A percentile compares a stretch with the other conserved stretches of the same genome.
Evolutionary conservation across 2,329 filamentous ascomycete genomes (phyloP).

Genomic region (Zasmidium cellare): DNA sequence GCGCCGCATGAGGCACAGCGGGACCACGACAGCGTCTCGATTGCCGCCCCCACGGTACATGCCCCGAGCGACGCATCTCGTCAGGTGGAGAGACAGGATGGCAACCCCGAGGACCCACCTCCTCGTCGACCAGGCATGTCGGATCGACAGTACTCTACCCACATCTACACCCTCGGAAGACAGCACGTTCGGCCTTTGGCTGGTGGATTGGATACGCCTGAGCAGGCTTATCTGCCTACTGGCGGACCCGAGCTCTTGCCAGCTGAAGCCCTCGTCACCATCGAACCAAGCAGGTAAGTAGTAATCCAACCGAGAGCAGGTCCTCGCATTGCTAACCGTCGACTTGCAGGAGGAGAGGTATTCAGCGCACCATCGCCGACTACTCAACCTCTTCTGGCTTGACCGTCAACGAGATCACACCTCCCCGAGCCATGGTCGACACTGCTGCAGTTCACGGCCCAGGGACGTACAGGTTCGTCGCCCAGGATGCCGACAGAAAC

Average conservation of each 20-base stretch:
- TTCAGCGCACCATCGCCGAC: background rate
- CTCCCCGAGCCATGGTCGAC: conserved; percentile 2
- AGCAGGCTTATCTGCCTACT: background rate
- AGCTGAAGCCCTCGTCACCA: background rate
- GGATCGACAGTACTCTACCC: background rate
- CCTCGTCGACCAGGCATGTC: background rate
- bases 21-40: background rate
- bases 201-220: background rate
- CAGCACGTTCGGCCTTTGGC: background rate
- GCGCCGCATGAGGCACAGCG: background rate
- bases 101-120: background rate
- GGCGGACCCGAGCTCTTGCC: background rate
- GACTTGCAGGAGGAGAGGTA: background rate
- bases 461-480: conserved; percentile 6
- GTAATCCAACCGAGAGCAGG: background rate
- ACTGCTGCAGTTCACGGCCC: conserved; percentile 6
- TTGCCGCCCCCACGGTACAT: background rate
- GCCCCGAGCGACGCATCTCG: background rate
- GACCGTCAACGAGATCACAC: conserved; percentile 6
- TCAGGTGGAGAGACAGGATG: background rate
- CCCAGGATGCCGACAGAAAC: background rate
- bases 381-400: conserved; percentile 10
- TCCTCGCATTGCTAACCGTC: background rate
- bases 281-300: background rate
- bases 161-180: background rate